Evolutionary conservation across 225 moss, liverwort and hornwort species (phyloP), one percentile per base, ranked within the genome.

Genomic region (Bryoerythrophyllum caledonicum): DNA sequence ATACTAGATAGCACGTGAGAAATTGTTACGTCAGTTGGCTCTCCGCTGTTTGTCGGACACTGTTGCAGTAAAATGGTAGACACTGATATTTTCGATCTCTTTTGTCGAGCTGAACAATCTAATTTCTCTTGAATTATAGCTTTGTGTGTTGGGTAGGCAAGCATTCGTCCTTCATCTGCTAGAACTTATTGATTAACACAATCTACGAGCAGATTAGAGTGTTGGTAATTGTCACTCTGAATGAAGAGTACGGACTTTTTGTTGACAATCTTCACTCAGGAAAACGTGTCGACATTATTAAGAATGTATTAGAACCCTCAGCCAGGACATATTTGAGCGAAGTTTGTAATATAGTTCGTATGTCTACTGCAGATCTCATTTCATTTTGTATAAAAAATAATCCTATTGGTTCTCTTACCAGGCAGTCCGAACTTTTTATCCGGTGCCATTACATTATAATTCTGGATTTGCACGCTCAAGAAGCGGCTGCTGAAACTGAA

Each of bases 381-480:
- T 3, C 41, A 27, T 58, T 30, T 41, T 44, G 41, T 30, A 70
- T 16, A n/a, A 48, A n/a, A 41, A 57, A 65, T 80, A 35, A 80
- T 61, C 2, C 9, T 21, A 41, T 74, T 57, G 56, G 48, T 71
- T 71, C n/a, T 40, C 17, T 65, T 11, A 32, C 41, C 75, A 84
- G 83, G 80, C 81, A 74, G 68, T 74, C 83, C 83, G 83, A 74
- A 83, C 77, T n/a, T 81, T 59, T 56, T 66, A 77, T 88, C 48
- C 58, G 87, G 65, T 83, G 72, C 73, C 82, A 88, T 62, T 83
- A 88, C 37, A 59, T 71, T 48, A 64, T 71, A 2, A 86, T 26
- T 80, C 79, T 86, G 71, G 91, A 90, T 78, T 73, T 86, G 34
- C 79, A 84, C 49, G 85, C 60, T 56, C 80, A 76, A 74, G 82